These are phyloP conservation scores for Metarhizium humberi DNA, from an alignment of 2,329 filamentous ascomycete genomes.

Conservation along the genomic window DNA sequence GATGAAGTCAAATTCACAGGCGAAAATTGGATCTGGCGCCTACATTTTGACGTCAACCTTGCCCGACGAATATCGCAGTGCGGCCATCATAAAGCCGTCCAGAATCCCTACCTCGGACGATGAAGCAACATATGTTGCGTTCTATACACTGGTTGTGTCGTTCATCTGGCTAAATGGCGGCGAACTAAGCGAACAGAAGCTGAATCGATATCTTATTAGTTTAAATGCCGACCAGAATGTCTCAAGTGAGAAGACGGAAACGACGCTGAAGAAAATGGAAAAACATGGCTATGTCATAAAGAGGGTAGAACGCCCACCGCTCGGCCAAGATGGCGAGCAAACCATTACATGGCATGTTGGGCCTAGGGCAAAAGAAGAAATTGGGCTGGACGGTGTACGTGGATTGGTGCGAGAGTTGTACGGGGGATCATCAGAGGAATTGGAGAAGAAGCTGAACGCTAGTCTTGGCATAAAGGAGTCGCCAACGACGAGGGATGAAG, in stretches of 20 bases:
- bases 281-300: conserved; percentile 78
- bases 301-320: conserved; percentile 51
- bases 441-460: conserved; percentile 49
- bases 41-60: conserved; percentile 73
- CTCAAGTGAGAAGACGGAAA: conserved; percentile 66
- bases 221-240: conserved; percentile 69
- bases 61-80: conserved; percentile 55
- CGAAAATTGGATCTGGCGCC: conserved; percentile 51
- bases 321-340: conserved; percentile 57
- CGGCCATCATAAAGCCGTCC: conserved; percentile 59
- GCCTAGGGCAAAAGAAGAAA: conserved; percentile 74
- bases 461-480: conserved; percentile 46
- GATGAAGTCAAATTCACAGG: conserved; percentile 37
- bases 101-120: conserved; percentile 53
- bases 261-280: conserved; percentile 63
- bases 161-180: conserved; percentile 69
- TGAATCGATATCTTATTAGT: conserved; percentile 65
- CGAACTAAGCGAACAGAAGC: conserved; percentile 64
- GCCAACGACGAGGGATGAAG: conserved; percentile 16
- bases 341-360: conserved; percentile 76
- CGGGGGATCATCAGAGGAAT: conserved; percentile 40
- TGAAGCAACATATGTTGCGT: conserved; percentile 71
- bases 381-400: conserved; percentile 67
- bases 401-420: conserved; percentile 58
- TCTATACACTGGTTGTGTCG: conserved; percentile 73